Conservation (phyloP, 1,139 yeast species). For the Saccharomyces uvarum region DNA sequence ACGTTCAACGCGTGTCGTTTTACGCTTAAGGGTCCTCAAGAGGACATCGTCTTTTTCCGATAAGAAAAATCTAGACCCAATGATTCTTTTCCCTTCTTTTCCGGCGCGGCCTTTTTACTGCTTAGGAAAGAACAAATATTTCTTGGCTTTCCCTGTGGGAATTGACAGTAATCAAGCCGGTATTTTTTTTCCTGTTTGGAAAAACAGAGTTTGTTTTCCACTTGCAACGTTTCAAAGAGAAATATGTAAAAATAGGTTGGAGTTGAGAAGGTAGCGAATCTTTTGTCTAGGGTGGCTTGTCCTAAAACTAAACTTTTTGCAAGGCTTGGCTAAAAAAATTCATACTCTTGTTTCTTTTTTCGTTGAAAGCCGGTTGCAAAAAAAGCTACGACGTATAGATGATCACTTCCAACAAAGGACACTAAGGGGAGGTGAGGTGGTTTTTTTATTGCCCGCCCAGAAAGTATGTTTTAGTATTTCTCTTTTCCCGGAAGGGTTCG, state of each 20-base stretch:
- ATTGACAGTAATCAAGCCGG: neutral
- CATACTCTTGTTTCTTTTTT: neutral
- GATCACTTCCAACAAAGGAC: neutral
- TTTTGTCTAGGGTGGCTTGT: neutral
- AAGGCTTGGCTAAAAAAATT: neutral
- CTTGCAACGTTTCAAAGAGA: neutral
- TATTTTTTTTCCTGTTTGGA: neutral
- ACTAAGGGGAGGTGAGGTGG: neutral
- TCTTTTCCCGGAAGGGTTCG: neutral
- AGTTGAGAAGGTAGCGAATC: neutral
- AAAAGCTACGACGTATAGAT: neutral
- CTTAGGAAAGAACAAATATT: neutral
- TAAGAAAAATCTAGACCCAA: conserved; percentile 1
- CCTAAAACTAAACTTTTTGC: neutral
- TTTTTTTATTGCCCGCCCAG: neutral
- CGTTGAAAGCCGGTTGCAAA: neutral
- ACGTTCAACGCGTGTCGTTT: neutral
- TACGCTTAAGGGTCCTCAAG: conserved; percentile 1
- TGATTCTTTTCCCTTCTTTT: neutral
- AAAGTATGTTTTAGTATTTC: neutral
- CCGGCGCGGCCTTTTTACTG: neutral
- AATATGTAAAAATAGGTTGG: neutral
- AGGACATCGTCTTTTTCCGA: neutral
- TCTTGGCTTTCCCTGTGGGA: neutral
- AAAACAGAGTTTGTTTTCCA: neutral